Base-by-base conservation (phyloP, 495 filamentous ascomycete species). In the Halenospora varia region DNA sequence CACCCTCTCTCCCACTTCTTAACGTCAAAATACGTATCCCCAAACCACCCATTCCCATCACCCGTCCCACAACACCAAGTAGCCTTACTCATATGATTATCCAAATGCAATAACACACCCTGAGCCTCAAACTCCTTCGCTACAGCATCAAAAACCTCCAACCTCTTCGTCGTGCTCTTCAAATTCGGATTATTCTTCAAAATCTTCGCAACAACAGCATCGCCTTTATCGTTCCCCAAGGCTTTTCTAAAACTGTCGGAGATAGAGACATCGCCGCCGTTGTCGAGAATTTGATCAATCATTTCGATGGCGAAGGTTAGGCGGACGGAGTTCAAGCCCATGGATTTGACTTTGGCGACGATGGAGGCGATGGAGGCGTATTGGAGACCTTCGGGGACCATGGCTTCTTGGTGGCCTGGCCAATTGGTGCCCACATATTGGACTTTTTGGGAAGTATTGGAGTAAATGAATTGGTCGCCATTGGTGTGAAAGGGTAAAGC, bases 251-350 rank as follows among this genome's bases (percentile, higher is more conserved):
- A 78, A 8, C 63, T 62, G 6, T 62, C 64, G 0, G 66, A 68
- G 15, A 65, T 25, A 11, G 42, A 57, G 3, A 81, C 76, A 60
- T 85, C 84, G 3, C 74, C 75, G 15, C 71, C 73, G 20, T 78
- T 80, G 46, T 74, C 73, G 53, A 79, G 76, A 51, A 84, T 83
- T 53, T 87, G 77, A 63, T 85, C 83, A 23, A 88, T 69, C 69
- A 77, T 74, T 48, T 79, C 71, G 39, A 73, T 76, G 3, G 76
- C 68, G 57, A 71, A 79, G 1, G 76, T 77, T 10, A 79, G 66
- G 0, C 76, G 72, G 46, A 79, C 69, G 18, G 62, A 59, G 49
- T 75, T 76, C 66, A 79, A 71, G 1, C 71, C 71, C 9, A 73
- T 51, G 26, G 62, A 64, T 35, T 70, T 72, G 56, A 75, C 69